A percentile compares a stretch with the other conserved stretches of the same genome.
Evolutionary conservation across 192 early-diverging fungal genomes (phyloP).

Genomic region (Rhizoclosmatium globosum): DNA sequence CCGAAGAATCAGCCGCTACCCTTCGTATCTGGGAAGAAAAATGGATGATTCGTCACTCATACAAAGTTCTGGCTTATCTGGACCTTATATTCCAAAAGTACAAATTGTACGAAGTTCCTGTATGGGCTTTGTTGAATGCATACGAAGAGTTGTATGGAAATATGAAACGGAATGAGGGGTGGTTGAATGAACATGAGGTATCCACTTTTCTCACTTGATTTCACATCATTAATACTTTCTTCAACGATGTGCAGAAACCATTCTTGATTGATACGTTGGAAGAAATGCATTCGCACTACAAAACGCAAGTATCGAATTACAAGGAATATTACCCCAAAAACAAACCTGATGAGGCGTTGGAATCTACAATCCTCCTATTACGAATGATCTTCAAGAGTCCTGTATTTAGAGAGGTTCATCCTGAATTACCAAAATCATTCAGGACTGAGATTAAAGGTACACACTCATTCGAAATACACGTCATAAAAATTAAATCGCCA

Average conservation of each 20-base stretch:
- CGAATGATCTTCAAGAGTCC: constrained; percentile 62
- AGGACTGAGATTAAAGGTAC: constrained; percentile 42
- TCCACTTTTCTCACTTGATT: constrained; percentile 6
- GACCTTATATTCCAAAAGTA: constrained; percentile 60
- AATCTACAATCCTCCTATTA: constrained; percentile 58
- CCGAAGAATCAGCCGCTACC: constrained; percentile 44
- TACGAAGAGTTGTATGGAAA: constrained; percentile 52
- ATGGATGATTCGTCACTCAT: constrained; percentile 56
- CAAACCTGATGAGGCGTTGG: constrained; percentile 56
- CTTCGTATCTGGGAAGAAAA: constrained; percentile 40
- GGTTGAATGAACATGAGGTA: constrained; percentile 51
- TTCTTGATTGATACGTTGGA: constrained; percentile 52
- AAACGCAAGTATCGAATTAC: constrained; percentile 59
- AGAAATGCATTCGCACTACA: constrained; percentile 59
- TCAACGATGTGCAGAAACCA: constrained; percentile 33
- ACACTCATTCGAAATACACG: neutral
- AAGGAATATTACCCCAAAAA: constrained; percentile 65
- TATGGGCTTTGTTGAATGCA: constrained; percentile 49
- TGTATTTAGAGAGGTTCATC: constrained; percentile 54
- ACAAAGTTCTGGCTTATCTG: constrained; percentile 50
- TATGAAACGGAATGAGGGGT: constrained; percentile 47
- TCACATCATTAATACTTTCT: neutral
- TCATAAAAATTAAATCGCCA: neutral
- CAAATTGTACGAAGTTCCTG: constrained; percentile 51
- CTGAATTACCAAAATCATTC: constrained; percentile 52